phyloP scores from a whole-genome alignment of 768 basidiomycete genomes.

The Tylopilus vinaceipallidus region DNA sequence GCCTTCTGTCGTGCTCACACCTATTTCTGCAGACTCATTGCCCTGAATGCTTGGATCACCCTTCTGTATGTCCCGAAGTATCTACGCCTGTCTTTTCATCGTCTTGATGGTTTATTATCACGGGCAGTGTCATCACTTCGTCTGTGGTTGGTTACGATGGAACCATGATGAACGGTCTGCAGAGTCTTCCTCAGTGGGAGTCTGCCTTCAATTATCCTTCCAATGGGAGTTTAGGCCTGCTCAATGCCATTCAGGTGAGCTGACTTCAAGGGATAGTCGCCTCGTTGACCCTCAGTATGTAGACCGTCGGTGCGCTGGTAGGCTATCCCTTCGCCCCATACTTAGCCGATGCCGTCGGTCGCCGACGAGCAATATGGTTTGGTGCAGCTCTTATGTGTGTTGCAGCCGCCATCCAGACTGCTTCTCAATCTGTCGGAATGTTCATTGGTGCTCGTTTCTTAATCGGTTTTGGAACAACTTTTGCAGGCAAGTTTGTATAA shows the following conservation, averaged over 20 bases:
- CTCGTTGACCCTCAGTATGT: background rate
- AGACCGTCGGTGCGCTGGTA: slow-evolving; percentile 70
- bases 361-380: slow-evolving; percentile 60
- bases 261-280: background rate
- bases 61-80: slow-evolving; percentile 45
- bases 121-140: slow-evolving; percentile 62
- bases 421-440: too few species aligned
- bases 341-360: slow-evolving; percentile 68
- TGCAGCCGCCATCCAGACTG: slow-evolving; percentile 69
- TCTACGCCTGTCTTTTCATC: background rate
- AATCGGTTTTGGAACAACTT: slow-evolving; percentile 74
- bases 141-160: slow-evolving; percentile 76
- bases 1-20: background rate
- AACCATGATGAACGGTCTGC: slow-evolving; percentile 78
- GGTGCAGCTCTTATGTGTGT: slow-evolving; percentile 68
- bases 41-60: too few species aligned
- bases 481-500: slow-evolving; percentile 45
- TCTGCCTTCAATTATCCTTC: too few species aligned
- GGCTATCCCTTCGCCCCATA: slow-evolving; percentile 73
- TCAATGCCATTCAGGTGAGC: slow-evolving; percentile 58
- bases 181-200: too few species aligned
- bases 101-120: background rate
- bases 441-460: slow-evolving; percentile 77
- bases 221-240: too few species aligned
- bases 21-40: slow-evolving; percentile 44